Base-by-base conservation (phyloP, 805 yeast species). In the Candida glaebosa region DNA sequence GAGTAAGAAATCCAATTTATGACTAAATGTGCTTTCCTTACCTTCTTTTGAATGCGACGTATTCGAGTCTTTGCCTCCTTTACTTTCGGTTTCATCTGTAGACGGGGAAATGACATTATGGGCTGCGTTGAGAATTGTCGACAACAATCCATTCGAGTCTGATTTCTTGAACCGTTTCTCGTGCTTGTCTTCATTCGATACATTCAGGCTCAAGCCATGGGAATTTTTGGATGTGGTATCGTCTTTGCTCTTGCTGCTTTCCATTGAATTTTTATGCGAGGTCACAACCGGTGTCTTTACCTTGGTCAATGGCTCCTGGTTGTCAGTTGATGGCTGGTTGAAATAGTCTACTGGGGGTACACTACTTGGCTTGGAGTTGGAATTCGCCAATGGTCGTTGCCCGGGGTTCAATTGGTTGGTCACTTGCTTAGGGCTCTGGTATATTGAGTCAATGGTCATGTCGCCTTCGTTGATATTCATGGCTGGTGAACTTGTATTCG, bases 111-210 rank as follows among this genome's bases (percentile, higher is more conserved):
- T 73, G 1, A 76, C 78, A 40, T 61, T 69, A 44, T 72, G 78
- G 4, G 79, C 79, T 9, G 73, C 75, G 14, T 68, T 61, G 32
- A 76, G 44, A 16, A 76, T 51, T 1, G 78, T 56, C 1, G 76
- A 68, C 1, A 76, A 49, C 10, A 76, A 47, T 2, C 79, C 76
- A 36, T 47, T 45, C 4, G 49, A 38, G 18, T 46, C 49, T 9
- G 51, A 42, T 20, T 40, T 39, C 9, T 35, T 35, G 12, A 35
- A 28, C 16, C 16, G n/a, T 28, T 28, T 28, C n/a, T 28, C 31
- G 5, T 5, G 5, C 14, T 28, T 28, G 14, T 10, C 12, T 6
- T 28, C 31, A 6, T 5, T 28, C 16, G 16, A 9, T 12, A 28
- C 6, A 24, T 24, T 24, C 10, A 24, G 12, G 10, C 28, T 12